Base-by-base conservation (phyloP, 2,329 filamentous ascomycete species). In the Fonsecaea pedrosoi region DNA sequence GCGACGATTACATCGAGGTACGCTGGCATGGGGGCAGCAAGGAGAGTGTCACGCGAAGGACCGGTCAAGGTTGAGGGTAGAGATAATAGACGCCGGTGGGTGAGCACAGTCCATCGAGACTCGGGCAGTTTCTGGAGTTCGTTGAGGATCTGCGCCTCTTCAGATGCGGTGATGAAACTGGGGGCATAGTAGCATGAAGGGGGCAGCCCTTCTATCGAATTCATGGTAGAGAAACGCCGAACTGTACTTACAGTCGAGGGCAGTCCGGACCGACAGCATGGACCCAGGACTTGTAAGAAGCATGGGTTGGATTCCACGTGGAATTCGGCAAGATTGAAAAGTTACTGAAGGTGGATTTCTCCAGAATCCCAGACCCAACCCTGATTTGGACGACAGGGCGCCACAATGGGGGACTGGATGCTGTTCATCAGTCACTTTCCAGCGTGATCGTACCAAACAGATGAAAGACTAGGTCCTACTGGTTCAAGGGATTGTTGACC, bases 1-100 rank as follows among this genome's bases (percentile, higher is more conserved):
- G 86, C 78, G 59, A 95, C 79, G 55, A 96, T 82, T 0, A 85
- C 81, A 40, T 84, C 79, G 5, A 98, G 87, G 89, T 92, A 98
- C 5, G 80, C 58, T 13, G 94, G 94, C 6, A 98, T 83, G 6
- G 89, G 84, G 4, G 80, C 77, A 2, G 89, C 84, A 30, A 98
- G 83, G 0, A 99, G 86, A 15, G 87, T 90, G 77, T 97, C 87
- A 42, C 50, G 59, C 15, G 70, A 58, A 8, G 78, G 86, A 62
- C 88, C 86, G 40, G 92, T 90, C 9, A 98, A 86, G 64, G 92
- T 87, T 2, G 92, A 95, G 1, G 94, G 95, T 85, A 94, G 92
- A 0, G 92, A 92, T 83, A 98, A 94, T 0, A 99, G 87, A 50
- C 94, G 90, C 63, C 95, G 91, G 77, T 93, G 92, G n/a, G 90